phyloP scores from a whole-genome alignment of 2,329 filamentous ascomycete species.

The Claviceps quebecensis region DNA sequence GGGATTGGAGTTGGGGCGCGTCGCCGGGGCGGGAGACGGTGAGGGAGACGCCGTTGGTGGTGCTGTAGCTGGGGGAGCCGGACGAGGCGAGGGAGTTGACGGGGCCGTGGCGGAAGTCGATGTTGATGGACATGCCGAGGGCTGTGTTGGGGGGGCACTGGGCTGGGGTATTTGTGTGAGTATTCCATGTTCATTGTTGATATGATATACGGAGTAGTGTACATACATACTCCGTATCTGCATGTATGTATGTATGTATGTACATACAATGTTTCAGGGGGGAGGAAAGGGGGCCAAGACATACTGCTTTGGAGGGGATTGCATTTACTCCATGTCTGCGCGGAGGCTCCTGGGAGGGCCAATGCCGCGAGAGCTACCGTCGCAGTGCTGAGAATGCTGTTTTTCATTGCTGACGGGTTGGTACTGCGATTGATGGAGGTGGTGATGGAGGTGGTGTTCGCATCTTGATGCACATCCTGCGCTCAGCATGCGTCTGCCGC shows the following conservation, averaged over 20 bases:
- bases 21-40: constrained; percentile 68
- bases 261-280: not conserved
- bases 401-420: constrained; percentile 1
- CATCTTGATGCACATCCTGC: no score
- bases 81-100: constrained; percentile 67
- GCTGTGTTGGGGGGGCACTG: constrained; percentile 65
- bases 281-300: constrained; percentile 2
- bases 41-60: constrained; percentile 60
- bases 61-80: constrained; percentile 58
- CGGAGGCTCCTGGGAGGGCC: constrained; percentile 11
- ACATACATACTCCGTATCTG: no score
- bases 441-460: not conserved
- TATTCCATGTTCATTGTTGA: no score
- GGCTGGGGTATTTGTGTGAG: constrained; percentile 13
- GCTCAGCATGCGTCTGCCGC: no score
- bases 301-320: constrained; percentile 24
- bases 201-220: no score
- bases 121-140: constrained; percentile 65
- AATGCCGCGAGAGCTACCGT: constrained; percentile 7
- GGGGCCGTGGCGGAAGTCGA: constrained; percentile 67
- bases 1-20: constrained; percentile 69
- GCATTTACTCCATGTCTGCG: constrained; percentile 27
- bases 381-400: not conserved
- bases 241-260: no score
- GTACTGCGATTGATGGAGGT: not conserved